phyloP scores from a whole-genome alignment of 2,329 filamentous ascomycete genomes.

The Coniochaeta hoffmannii region DNA sequence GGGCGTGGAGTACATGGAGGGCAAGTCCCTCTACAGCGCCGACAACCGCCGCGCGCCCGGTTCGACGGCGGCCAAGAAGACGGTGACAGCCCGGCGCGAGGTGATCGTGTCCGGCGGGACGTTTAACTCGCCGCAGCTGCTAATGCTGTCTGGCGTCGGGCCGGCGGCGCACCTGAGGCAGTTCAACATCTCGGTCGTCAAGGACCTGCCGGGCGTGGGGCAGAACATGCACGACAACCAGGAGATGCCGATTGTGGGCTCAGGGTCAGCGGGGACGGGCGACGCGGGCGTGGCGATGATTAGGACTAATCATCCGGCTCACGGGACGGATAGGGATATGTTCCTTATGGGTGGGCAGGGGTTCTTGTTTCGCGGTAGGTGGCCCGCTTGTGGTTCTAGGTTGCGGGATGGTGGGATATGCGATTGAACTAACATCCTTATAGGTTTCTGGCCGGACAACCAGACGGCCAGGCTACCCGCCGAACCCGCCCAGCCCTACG shows the following conservation, averaged over 20 bases:
- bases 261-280: constrained; percentile 10
- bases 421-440: too few relatives aligned
- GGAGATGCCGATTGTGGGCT: constrained; percentile 27
- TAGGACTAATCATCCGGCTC: constrained; percentile 21
- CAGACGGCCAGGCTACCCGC: constrained; percentile 17
- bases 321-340: constrained; percentile 36
- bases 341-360: constrained; percentile 44
- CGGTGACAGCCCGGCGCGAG: constrained; percentile 26
- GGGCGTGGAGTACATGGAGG: constrained; percentile 24
- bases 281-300: constrained; percentile 17
- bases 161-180: constrained; percentile 31
- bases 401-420: too few relatives aligned
- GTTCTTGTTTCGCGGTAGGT: constrained; percentile 35
- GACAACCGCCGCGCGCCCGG: constrained; percentile 12
- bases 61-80: constrained; percentile 17
- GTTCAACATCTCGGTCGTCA: constrained; percentile 35
- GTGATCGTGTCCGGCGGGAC: constrained; percentile 43
- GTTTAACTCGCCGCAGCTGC: constrained; percentile 43
- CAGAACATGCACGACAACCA: constrained; percentile 41
- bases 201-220: constrained; percentile 40
- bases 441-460: constrained; percentile 40
- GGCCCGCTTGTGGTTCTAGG: too few relatives aligned
- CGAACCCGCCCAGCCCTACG: constrained; percentile 22
- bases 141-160: constrained; percentile 42
- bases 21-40: constrained; percentile 25